These are phyloP conservation scores for Ceratocystis diversiconidia DNA, from an alignment of 2,329 filamentous ascomycete genomes.

Conservation along the genomic window DNA sequence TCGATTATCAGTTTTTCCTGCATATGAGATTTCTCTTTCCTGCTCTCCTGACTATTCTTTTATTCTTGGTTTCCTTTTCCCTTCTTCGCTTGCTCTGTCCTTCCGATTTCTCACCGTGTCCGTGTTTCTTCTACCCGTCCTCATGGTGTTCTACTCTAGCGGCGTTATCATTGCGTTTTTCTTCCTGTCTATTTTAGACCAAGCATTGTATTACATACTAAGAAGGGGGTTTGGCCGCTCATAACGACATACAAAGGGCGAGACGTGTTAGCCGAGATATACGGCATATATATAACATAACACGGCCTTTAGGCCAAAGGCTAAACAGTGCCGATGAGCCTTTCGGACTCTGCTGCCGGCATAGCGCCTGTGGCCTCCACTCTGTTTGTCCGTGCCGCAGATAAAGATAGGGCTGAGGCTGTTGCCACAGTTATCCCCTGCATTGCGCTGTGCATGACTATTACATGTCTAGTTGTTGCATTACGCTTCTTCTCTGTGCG, in stretches of 20 bases:
- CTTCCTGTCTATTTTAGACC: conserved; percentile 2
- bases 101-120: neutral
- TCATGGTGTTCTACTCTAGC: conserved; percentile 4
- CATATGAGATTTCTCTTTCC: neutral
- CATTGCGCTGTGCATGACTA: conserved; percentile 18
- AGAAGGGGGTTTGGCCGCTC: neutral
- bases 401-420: conserved; percentile 15
- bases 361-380: neutral
- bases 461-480: conserved; percentile 24
- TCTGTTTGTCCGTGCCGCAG: neutral
- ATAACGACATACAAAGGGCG: neutral
- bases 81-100: too few relatives aligned
- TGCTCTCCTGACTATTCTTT: neutral
- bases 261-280: too few relatives aligned
- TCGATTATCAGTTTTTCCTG: neutral
- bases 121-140: too few relatives aligned
- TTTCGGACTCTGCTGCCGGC: neutral
- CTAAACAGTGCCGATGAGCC: neutral
- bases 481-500: conserved; percentile 27
- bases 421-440: conserved; percentile 19
- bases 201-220: conserved; percentile 1
- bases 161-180: neutral
- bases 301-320: too few relatives aligned
- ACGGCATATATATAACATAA: too few relatives aligned
- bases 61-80: neutral